A percentile compares a stretch with the other conserved stretches of the same genome.
Evolutionary conservation across 176 grass and related monocot genomes (phyloP).

Genomic region (Bonia amplexicaulis): DNA sequence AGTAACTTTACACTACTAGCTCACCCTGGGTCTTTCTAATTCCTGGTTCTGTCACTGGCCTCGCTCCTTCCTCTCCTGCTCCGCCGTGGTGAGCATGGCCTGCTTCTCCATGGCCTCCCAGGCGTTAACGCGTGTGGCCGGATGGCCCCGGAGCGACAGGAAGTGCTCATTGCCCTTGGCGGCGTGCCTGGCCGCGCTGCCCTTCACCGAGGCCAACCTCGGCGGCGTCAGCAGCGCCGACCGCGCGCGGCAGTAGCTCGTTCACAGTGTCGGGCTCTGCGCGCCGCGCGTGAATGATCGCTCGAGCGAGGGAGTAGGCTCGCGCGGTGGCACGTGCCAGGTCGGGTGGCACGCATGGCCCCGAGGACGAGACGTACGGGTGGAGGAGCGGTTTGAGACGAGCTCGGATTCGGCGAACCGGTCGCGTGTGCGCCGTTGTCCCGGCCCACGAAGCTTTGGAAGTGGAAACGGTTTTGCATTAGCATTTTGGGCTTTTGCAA

Average conservation of each 20-base stretch:
- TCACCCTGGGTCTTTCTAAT: no score
- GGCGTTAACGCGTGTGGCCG: slow-evolving; percentile 34
- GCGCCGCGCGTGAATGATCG: not conserved
- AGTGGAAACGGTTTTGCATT: no score
- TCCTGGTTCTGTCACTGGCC: no score
- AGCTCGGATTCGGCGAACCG: not conserved
- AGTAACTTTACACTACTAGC: no score
- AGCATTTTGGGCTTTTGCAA: no score
- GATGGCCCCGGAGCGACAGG: slow-evolving; percentile 42
- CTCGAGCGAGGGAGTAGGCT: not conserved
- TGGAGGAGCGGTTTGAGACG: not conserved
- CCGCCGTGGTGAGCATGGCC: slow-evolving; percentile 6
- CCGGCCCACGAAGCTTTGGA: not conserved
- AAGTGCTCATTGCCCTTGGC: slow-evolving; percentile 39
- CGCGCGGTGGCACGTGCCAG: not conserved
- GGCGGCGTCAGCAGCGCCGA: slow-evolving; percentile 24
- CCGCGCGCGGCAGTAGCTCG: not conserved
- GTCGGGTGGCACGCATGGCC: not conserved
- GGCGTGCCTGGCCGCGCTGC: slow-evolving; percentile 18
- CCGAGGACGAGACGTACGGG: not conserved
- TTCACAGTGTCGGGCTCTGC: not conserved
- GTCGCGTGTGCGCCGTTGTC: not conserved
- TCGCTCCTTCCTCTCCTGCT: not conserved
- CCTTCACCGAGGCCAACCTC: slow-evolving; percentile 48
- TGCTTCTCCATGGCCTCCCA: slow-evolving; percentile 38